Conservation (phyloP, 2,329 filamentous ascomycete genomes). For the Alternaria dauci region DNA sequence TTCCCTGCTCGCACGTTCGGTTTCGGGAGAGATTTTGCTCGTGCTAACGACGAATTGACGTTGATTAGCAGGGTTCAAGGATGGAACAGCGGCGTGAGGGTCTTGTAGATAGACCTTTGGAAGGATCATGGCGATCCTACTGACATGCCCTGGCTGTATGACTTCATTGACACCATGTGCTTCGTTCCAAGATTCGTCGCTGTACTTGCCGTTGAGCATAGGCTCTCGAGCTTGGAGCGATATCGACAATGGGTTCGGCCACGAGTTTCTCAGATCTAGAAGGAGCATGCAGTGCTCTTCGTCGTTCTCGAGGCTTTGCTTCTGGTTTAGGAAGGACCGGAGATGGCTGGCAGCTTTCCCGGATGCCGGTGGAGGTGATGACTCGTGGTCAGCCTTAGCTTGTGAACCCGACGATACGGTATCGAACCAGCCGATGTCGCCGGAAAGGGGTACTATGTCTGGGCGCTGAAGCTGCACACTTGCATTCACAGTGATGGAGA, state of each 20-base stretch:
- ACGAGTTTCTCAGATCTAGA: conserved; percentile 86
- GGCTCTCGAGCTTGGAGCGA: conserved; percentile 61
- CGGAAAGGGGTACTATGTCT: conserved; percentile 78
- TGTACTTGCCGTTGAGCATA: conserved; percentile 1
- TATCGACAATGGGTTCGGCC: conserved; percentile 80
- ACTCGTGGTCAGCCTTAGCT: neutral
- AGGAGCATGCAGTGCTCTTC: conserved; percentile 79
- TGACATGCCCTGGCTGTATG: conserved; percentile 69
- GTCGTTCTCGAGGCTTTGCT: conserved; percentile 53
- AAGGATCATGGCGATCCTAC: conserved; percentile 77
- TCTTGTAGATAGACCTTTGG: conserved; percentile 79
- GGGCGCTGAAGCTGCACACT: conserved; percentile 83
- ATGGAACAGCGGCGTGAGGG: conserved; percentile 79
- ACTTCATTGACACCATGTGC: conserved; percentile 51
- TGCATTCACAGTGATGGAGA: conserved; percentile 90
- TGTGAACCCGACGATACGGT: neutral
- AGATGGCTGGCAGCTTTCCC: conserved; percentile 53
- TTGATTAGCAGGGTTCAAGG: conserved; percentile 80
- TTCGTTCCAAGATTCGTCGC: conserved; percentile 19
- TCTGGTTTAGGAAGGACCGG: conserved; percentile 55
- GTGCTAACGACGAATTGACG: conserved; percentile 92
- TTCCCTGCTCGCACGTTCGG: conserved; percentile 79
- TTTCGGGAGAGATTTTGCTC: conserved; percentile 78
- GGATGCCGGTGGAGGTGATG: neutral
- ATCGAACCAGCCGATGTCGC: conserved; percentile 71